Conservation (phyloP, 148 eudicot species). For the Agrostemma githago region DNA sequence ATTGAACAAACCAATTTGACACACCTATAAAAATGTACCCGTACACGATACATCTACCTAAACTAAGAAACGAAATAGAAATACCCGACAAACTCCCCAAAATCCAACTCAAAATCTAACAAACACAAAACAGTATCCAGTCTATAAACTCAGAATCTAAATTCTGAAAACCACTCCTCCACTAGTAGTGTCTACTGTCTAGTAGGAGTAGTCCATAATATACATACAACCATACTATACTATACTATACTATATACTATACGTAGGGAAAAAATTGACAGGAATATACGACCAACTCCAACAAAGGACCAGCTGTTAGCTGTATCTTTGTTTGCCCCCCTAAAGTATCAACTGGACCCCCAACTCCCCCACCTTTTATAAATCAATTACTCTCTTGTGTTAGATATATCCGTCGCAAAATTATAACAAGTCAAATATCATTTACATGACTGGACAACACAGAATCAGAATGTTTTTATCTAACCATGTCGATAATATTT, state of each 20-base stretch:
- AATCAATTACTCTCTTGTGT: too few species aligned
- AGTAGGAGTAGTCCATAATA: neutral
- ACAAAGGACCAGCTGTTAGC: constrained; percentile 22
- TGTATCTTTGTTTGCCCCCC: constrained; percentile 9
- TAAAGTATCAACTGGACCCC: constrained; percentile 9
- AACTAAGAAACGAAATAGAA: too few species aligned
- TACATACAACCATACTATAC: neutral
- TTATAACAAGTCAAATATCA: too few species aligned
- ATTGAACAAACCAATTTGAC: too few species aligned
- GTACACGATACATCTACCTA: too few species aligned
- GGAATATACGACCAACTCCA: constrained; percentile 10
- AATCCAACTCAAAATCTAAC: neutral
- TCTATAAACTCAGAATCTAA: neutral
- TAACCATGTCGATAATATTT: too few species aligned
- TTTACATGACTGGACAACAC: too few species aligned
- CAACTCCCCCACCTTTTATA: neutral
- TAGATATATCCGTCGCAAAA: too few species aligned
- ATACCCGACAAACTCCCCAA: neutral
- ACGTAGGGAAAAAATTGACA: constrained; percentile 2
- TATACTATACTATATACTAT: neutral
- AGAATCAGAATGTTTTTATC: too few species aligned
- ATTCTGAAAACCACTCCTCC: neutral
- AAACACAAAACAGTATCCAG: neutral
- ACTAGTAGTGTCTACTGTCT: neutral
- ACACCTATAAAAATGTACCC: too few species aligned